A percentile compares a stretch with the other conserved stretches of the same genome.
These are phyloP conservation scores for Hericium erinaceus DNA, from an alignment of 768 basidiomycete species.

Conservation along the genomic window DNA sequence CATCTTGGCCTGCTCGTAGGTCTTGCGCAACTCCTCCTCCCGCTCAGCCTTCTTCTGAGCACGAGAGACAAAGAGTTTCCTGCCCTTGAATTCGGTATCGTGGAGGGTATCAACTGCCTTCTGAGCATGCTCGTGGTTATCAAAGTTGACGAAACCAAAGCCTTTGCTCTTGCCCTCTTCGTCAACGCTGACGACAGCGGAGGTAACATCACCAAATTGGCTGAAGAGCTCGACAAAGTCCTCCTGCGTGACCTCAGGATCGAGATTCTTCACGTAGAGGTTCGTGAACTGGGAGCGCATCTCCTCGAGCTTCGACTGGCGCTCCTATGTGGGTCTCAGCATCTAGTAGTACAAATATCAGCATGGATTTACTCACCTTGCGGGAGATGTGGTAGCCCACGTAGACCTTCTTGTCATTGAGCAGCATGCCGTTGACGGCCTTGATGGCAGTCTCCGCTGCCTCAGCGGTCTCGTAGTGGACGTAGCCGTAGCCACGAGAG, in stretches of 20 bases:
- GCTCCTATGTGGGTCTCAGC: slow-evolving; percentile 47
- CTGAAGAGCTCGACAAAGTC: slow-evolving; percentile 81
- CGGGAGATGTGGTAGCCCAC: slow-evolving; percentile 96
- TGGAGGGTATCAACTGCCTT: slow-evolving; percentile 84
- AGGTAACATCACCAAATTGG: slow-evolving; percentile 76
- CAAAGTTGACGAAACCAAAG: slow-evolving; percentile 97
- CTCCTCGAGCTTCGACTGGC: slow-evolving; percentile 97
- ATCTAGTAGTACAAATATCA: neutral
- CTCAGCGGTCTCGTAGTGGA: slow-evolving; percentile 97
- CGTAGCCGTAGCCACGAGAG: slow-evolving; percentile 97
- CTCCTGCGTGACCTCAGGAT: slow-evolving; percentile 71
- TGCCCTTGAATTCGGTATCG: slow-evolving; percentile 75
- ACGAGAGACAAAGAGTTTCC: slow-evolving; percentile 89
- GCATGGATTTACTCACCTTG: slow-evolving; percentile 48
- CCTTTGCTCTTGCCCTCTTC: slow-evolving; percentile 91
- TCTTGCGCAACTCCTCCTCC: slow-evolving; percentile 89
- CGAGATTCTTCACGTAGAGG: slow-evolving; percentile 96
- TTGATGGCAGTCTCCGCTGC: slow-evolving; percentile 95
- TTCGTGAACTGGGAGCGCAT: slow-evolving; percentile 97
- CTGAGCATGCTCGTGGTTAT: slow-evolving; percentile 86
- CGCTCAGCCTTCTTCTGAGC: slow-evolving; percentile 99
- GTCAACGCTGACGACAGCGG: slow-evolving; percentile 76
- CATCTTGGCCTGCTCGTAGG: slow-evolving; percentile 92
- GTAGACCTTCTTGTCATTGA: slow-evolving; percentile 99
- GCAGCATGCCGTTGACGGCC: slow-evolving; percentile 96